Conservation (phyloP, 805 yeast species). For the Monosporozyma aerobia region DNA sequence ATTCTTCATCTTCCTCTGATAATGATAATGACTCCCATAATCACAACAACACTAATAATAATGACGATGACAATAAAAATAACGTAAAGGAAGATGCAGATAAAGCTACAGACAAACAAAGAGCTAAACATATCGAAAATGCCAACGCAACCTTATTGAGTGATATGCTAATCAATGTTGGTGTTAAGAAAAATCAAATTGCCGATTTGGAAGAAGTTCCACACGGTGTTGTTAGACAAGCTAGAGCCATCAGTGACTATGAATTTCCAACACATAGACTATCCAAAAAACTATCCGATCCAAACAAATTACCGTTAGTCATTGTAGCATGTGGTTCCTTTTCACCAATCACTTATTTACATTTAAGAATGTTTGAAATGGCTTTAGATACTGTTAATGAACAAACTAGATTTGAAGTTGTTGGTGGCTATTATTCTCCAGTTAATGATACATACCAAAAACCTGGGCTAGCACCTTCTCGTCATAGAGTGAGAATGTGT, state of each 20-base stretch:
- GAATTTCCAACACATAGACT: conserved; percentile 82
- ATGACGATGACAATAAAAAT: not conserved
- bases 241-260: conserved; percentile 58
- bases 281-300: conserved; percentile 57
- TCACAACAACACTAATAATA: not conserved
- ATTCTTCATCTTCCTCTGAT: conserved; percentile 1
- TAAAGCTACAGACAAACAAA: conserved; percentile 1
- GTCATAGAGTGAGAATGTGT: conserved; percentile 94
- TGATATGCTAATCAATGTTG: conserved; percentile 17
- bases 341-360: conserved; percentile 90
- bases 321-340: conserved; percentile 97
- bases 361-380: conserved; percentile 97
- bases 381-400: conserved; percentile 89
- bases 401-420: conserved; percentile 86
- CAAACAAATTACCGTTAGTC: conserved; percentile 78
- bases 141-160: not conserved
- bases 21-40: not conserved
- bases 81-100: not conserved
- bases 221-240: conserved; percentile 84
- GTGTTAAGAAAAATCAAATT: conserved; percentile 46
- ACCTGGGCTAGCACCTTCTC: conserved; percentile 82
- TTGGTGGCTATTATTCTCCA: conserved; percentile 95
- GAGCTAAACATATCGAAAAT: conserved; percentile 3
- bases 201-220: conserved; percentile 98
- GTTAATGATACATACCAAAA: conserved; percentile 88